Evolutionary conservation across 106 monocot species (phyloP).

Genomic region (Chionographis japonica): DNA sequence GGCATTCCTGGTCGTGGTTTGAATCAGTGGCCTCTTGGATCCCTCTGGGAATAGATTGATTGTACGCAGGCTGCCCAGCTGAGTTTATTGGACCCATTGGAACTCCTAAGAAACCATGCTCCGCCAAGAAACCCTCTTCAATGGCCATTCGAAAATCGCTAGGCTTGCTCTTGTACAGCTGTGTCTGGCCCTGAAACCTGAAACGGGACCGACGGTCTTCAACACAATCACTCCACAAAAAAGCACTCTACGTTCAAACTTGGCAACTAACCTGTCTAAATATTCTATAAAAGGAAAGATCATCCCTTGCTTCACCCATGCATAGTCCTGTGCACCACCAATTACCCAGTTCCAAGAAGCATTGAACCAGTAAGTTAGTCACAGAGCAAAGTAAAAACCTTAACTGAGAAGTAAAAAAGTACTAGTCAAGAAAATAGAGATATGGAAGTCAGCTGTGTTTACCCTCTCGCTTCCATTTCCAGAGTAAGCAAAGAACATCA

Average conservation of each 20-base stretch:
- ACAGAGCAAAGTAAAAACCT: background rate
- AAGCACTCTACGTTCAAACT: background rate
- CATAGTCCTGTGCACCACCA: conserved; percentile 63
- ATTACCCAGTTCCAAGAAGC: conserved; percentile 4
- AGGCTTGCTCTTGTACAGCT: conserved; percentile 57
- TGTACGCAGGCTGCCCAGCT: conserved; percentile 14
- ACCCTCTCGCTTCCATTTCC: conserved; percentile 67
- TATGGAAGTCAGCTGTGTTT: conserved; percentile 1
- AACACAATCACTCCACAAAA: background rate
- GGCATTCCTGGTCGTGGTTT: conserved; percentile 59
- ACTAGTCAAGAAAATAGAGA: background rate
- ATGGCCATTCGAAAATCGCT: conserved; percentile 66
- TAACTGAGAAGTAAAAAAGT: background rate
- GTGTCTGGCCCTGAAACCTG: conserved; percentile 87
- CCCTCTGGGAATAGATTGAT: conserved; percentile 22
- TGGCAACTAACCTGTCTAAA: conserved; percentile 61
- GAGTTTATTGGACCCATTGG: conserved; percentile 13
- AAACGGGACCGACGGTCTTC: background rate
- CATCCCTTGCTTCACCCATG: conserved; percentile 90
- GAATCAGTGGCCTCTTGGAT: conserved; percentile 63
- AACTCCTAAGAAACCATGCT: conserved; percentile 52
- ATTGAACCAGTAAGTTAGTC: background rate
- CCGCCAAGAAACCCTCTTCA: conserved; percentile 92
- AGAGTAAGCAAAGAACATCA: conserved; percentile 89
- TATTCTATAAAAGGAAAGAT: conserved; percentile 84